phyloP scores from a whole-genome alignment of 192 early-diverging fungal species.

The Coemansia reversa region DNA sequence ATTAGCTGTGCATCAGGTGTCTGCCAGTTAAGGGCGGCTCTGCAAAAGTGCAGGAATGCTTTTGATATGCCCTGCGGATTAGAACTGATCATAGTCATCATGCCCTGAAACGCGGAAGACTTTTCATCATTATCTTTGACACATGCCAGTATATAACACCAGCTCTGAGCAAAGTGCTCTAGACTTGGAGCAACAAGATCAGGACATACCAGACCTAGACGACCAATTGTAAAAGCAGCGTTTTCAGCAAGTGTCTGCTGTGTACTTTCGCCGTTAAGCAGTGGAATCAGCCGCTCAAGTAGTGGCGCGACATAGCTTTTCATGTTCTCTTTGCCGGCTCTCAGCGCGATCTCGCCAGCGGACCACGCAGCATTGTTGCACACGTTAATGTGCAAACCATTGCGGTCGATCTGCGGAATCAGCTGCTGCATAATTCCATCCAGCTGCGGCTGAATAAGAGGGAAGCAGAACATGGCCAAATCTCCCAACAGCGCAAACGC shows the following conservation, averaged over 20 bases:
- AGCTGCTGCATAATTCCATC: conserved; percentile 78
- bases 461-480: conserved; percentile 88
- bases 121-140: conserved; percentile 97
- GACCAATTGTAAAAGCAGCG: conserved; percentile 95
- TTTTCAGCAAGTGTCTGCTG: conserved; percentile 87
- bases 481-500: conserved; percentile 97
- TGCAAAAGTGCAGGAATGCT: conserved; percentile 74
- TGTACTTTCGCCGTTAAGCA: conserved; percentile 69
- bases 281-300: conserved; percentile 79
- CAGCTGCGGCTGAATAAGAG: conserved; percentile 77
- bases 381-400: conserved; percentile 65
- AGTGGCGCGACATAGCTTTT: conserved; percentile 75
- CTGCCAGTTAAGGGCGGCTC: conserved; percentile 77
- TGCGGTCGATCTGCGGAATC: conserved; percentile 69
- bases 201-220: conserved; percentile 88
- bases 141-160: conserved; percentile 75
- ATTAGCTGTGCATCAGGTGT: conserved; percentile 52
- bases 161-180: conserved; percentile 76
- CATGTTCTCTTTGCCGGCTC: conserved; percentile 73
- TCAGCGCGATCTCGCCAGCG: conserved; percentile 92
- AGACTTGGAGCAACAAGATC: conserved; percentile 82
- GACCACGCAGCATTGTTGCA: conserved; percentile 99
- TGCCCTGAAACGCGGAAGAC: conserved; percentile 90
- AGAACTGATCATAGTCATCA: conserved; percentile 87
- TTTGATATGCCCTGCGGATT: conserved; percentile 84